phyloP scores from a whole-genome alignment of 345 rosid genomes.

The Atalantia buxifolia region DNA sequence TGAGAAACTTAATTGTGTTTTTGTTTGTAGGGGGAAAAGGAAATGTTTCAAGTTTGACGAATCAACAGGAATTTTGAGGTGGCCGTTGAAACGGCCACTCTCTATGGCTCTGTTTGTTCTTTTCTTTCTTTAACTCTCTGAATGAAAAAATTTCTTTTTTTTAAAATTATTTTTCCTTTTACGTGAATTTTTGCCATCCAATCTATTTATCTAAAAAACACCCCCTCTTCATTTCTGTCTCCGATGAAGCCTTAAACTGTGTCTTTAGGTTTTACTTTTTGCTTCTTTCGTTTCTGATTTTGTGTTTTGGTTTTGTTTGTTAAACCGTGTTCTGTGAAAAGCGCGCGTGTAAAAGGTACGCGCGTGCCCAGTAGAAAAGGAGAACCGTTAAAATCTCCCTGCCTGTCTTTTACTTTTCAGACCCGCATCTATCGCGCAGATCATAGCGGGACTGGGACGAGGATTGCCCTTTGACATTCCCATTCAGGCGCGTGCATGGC shows the following conservation, averaged over 20 bases:
- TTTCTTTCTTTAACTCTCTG: not conserved
- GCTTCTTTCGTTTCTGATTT: not conserved
- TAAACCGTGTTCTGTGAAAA: not conserved
- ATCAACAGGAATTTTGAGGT: conserved; percentile 30
- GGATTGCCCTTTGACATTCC: no score
- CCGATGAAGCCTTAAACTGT: no score
- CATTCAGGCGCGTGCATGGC: no score
- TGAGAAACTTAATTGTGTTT: not conserved
- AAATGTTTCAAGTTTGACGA: conserved; percentile 7
- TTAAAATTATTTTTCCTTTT: not conserved
- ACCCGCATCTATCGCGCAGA: no score
- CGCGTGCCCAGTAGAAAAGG: not conserved
- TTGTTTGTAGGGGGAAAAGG: not conserved
- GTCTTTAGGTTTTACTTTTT: no score
- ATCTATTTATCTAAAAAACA: not conserved
- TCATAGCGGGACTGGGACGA: no score
- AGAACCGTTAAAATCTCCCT: conserved; percentile 14
- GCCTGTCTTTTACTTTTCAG: conserved; percentile 5
- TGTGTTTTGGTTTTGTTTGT: no score
- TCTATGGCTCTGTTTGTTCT: not conserved
- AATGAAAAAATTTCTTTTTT: not conserved
- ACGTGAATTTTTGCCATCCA: conserved; percentile 4
- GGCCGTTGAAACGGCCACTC: conserved; percentile 49
- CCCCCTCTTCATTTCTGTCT: no score
- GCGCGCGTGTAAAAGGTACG: not conserved